These are phyloP conservation scores for Aspergillus niger DNA, from an alignment of 2,329 filamentous ascomycete species.

Conservation along the genomic window DNA sequence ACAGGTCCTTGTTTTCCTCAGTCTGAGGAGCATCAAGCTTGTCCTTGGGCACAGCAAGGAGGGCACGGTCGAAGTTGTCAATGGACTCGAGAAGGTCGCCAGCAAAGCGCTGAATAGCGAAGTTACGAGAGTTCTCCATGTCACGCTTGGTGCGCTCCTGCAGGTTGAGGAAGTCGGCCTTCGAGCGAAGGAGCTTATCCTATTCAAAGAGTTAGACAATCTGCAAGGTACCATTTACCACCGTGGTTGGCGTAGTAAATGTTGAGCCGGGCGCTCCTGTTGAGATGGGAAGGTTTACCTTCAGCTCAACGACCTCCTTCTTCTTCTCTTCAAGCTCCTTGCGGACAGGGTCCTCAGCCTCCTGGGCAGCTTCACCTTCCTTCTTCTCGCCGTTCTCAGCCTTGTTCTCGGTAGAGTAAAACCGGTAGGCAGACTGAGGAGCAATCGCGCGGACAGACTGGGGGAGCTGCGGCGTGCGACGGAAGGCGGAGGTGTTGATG, in stretches of 20 bases:
- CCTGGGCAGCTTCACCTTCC: constrained; percentile 38
- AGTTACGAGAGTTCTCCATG: constrained; percentile 81
- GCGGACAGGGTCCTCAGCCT: constrained; percentile 53
- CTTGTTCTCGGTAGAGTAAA: constrained; percentile 48
- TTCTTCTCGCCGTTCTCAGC: constrained; percentile 43
- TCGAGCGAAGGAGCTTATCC: constrained; percentile 92
- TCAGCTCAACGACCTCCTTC: constrained; percentile 76
- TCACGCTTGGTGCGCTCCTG: constrained; percentile 93
- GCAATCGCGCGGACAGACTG: constrained; percentile 37
- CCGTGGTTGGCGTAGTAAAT: background rate
- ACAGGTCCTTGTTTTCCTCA: constrained; percentile 68
- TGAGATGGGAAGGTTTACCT: constrained; percentile 59
- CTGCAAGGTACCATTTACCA: background rate
- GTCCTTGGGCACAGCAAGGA: constrained; percentile 73
- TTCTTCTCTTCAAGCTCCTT: constrained; percentile 72
- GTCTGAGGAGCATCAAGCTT: constrained; percentile 63
- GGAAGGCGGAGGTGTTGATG: constrained; percentile 35
- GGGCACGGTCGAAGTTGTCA: constrained; percentile 94
- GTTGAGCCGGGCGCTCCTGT: background rate
- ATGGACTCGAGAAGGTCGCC: constrained; percentile 92
- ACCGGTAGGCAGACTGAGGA: constrained; percentile 38
- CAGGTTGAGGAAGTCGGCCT: constrained; percentile 97
- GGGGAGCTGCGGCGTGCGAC: constrained; percentile 37
- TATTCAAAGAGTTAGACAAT: constrained; percentile 40
- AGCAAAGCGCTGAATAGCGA: constrained; percentile 91